Conservation (phyloP, 345 rosid species). For the Linum tenue region DNA sequence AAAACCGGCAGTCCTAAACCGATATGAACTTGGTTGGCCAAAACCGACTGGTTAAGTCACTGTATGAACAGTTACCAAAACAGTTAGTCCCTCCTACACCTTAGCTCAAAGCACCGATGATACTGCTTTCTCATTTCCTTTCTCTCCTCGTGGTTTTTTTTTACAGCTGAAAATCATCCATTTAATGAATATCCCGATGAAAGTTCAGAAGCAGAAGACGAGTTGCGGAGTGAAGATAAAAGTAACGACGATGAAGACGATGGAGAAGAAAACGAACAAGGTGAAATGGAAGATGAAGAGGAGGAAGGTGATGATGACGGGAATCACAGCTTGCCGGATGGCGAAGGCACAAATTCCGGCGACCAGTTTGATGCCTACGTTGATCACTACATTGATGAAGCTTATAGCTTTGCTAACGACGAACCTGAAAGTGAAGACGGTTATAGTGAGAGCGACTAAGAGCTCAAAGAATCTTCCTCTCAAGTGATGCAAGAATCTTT, state of each 20-base stretch:
- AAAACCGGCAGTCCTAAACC: too few species aligned
- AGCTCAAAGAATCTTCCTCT: too few species aligned
- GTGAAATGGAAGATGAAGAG: conserved; percentile 13
- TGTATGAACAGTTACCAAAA: too few species aligned
- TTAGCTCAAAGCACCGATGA: background rate
- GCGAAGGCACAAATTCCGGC: background rate
- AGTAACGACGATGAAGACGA: conserved; percentile 16
- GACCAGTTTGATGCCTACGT: background rate
- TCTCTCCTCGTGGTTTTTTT: conserved; percentile 11
- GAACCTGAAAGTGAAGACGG: too few species aligned
- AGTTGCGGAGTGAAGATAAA: background rate
- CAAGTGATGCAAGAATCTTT: too few species aligned
- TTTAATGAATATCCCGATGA: conserved; percentile 76
- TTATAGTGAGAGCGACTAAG: too few species aligned
- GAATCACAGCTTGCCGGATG: background rate
- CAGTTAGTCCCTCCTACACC: too few species aligned
- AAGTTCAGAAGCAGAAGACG: conserved; percentile 33
- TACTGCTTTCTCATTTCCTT: background rate
- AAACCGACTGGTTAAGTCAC: too few species aligned
- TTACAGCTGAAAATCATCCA: conserved; percentile 80
- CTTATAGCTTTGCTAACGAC: background rate
- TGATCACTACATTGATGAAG: background rate
- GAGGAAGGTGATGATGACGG: conserved; percentile 19
- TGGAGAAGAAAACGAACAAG: conserved; percentile 18
- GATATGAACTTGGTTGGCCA: too few species aligned